phyloP scores from a whole-genome alignment of 116 monocot species.

The Phalaenopsis hybrid region DNA sequence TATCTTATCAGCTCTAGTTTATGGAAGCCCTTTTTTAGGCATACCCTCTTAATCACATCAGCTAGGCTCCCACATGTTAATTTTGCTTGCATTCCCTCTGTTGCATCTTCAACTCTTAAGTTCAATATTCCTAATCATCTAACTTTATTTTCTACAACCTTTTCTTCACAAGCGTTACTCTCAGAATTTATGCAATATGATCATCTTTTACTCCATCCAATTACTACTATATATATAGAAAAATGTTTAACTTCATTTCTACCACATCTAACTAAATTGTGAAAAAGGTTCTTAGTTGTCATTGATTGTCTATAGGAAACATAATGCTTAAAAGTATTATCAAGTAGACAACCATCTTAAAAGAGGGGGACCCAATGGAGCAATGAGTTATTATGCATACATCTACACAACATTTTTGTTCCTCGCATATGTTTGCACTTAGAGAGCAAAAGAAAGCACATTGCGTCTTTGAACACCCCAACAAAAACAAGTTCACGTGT shows the following conservation, averaged over 20 bases:
- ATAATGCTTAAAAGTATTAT: neutral
- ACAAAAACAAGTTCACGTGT: neutral
- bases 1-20: neutral
- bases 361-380: neutral
- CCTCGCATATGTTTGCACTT: neutral
- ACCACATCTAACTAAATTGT: neutral
- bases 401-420: neutral
- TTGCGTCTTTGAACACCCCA: neutral
- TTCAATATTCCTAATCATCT: neutral
- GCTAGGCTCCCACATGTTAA: neutral
- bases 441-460: neutral
- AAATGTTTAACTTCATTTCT: neutral
- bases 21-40: too few relatives aligned
- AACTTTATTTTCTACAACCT: neutral
- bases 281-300: neutral
- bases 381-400: neutral
- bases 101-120: neutral
- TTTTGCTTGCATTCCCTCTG: neutral
- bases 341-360: neutral
- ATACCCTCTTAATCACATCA: neutral
- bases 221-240: neutral
- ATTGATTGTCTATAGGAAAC: neutral
- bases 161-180: neutral
- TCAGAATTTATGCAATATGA: neutral
- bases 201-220: neutral